Evolutionary conservation across 129 eudicot species (phyloP).

Genomic region (Saposhnikovia divaricata): DNA sequence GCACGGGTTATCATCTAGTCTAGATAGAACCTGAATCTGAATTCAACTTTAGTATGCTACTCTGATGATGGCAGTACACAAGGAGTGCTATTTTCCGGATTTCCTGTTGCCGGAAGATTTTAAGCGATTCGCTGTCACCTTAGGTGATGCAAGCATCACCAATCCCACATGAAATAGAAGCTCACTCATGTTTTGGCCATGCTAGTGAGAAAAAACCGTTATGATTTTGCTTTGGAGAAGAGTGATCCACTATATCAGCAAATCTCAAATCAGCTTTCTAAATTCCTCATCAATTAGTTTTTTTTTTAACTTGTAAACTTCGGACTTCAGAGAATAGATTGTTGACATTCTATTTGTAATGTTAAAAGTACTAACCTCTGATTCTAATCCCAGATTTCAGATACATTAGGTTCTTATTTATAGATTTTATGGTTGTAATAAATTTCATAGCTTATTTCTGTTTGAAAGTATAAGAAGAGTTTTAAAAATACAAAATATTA

Average conservation of each 20-base stretch:
- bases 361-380: background rate
- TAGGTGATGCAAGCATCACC: conserved; percentile 28
- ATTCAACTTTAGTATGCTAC: conserved; percentile 76
- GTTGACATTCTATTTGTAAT: background rate
- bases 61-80: conserved; percentile 56
- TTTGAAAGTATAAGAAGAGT: background rate
- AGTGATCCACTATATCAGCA: conserved; percentile 59
- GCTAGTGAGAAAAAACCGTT: conserved; percentile 79
- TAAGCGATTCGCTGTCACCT: background rate
- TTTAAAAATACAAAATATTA: background rate
- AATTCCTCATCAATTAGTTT: background rate
- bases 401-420: background rate
- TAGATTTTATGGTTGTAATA: background rate
- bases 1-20: too few relatives aligned
- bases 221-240: conserved; percentile 61
- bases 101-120: too few relatives aligned
- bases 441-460: background rate
- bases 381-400: background rate
- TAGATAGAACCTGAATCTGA: conserved; percentile 97
- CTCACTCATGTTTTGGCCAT: conserved; percentile 68
- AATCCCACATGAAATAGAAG: conserved; percentile 55
- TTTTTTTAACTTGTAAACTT: background rate
- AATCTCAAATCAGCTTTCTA: conserved; percentile 27
- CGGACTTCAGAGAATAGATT: background rate
- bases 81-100: too few relatives aligned